These are phyloP conservation scores for Citrus sinensis DNA, from an alignment of 345 rosid genomes.

Conservation along the genomic window DNA sequence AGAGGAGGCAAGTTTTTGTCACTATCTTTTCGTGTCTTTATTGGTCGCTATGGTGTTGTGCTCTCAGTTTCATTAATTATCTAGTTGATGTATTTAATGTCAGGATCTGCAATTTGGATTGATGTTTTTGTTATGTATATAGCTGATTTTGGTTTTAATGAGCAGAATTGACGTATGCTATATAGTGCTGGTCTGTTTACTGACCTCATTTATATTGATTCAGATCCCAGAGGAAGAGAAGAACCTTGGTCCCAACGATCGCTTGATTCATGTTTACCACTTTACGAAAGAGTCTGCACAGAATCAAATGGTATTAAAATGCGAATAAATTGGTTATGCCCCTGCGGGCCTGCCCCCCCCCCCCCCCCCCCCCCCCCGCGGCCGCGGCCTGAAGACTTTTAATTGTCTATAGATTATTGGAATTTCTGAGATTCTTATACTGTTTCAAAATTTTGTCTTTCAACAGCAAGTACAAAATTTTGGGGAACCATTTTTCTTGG, in stretches of 20 bases:
- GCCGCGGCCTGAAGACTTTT: neutral
- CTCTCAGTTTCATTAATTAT: neutral
- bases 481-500: constrained; percentile 95
- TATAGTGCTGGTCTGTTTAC: neutral
- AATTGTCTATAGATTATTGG: neutral
- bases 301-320: constrained; percentile 56
- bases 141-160: neutral
- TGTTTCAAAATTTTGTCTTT: constrained; percentile 11
- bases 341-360: no score
- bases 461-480: constrained; percentile 87
- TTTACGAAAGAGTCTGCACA: constrained; percentile 72
- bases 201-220: constrained; percentile 14
- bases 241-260: constrained; percentile 75
- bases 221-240: constrained; percentile 92
- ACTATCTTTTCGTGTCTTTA: neutral
- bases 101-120: neutral
- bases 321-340: neutral
- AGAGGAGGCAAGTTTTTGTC: constrained; percentile 66
- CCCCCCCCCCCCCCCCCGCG: no score
- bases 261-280: constrained; percentile 89
- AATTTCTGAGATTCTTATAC: neutral
- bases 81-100: neutral
- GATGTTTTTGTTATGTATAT: neutral
- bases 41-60: neutral
- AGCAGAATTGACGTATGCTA: neutral